Evolutionary conservation across 139 green algal species (phyloP), one percentile per base, ranked within the genome.

Genomic region (Coelastrella sp.): DNA sequence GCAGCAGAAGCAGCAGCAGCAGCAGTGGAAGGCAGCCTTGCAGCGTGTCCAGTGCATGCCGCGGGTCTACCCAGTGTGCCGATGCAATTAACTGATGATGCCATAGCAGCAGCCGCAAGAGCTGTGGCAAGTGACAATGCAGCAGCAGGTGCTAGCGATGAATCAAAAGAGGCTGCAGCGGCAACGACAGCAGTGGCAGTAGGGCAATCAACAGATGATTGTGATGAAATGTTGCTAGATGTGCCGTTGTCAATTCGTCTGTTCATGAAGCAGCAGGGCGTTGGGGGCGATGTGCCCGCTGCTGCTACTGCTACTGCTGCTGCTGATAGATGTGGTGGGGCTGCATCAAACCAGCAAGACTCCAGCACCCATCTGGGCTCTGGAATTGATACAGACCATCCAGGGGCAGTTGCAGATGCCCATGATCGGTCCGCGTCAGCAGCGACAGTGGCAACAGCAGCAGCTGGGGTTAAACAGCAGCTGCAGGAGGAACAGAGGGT

Each of bases 201-300:
- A 22, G 57, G 4, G 11, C 54, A 19, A 73, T 16, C 54, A n/a
- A 20, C 56, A 58, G 68, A 7, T 57, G 58, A 47, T 66, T 65
- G 13, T 79, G 83, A 65, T 17, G 83, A 78, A 14, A 5, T 88
- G 32, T 17, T 79, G 83, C 32, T 65, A 10, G 68, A 79, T 56
- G 66, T 79, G 32, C 83, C 83, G 4, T 73, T 79, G 65, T 64
- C 83, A 3, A 78, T 79, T 13, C 59, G 83, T 32, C 22, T 66
- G 66, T 79, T 56, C n/a, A 59, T 86, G n/a, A 68, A 74, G 80
- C 59, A 86, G 59, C 80, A 86, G 20, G 65, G 54, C 32, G 56
- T 79, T n/a, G 61, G 32, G 32, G 32, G 32, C 32, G 32, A 80
- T 23, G 13, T 68, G 59, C 5, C 3, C 4, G 81, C 60, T 54